phyloP scores from a whole-genome alignment of 2,329 filamentous ascomycete species.

The Microsporum audouinii region DNA sequence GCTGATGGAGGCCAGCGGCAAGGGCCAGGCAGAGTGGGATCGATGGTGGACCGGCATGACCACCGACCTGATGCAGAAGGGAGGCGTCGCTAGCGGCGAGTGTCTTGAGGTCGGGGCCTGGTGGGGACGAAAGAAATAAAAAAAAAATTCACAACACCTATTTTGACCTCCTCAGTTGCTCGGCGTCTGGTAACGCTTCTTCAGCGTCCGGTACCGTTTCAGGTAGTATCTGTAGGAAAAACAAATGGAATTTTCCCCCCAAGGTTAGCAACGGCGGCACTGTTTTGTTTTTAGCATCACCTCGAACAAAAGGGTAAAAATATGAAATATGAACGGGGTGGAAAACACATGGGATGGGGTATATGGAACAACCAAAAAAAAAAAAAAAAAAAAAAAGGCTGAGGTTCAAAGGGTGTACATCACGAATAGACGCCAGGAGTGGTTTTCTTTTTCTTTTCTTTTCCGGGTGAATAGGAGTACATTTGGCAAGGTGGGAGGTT shows the following conservation, averaged over 20 bases:
- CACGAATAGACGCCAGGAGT: neutral
- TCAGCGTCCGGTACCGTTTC: constrained; percentile 76
- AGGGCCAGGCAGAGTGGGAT: constrained; percentile 87
- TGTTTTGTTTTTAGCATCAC: neutral
- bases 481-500: neutral
- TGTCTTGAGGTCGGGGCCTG: constrained; percentile 60
- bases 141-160: neutral
- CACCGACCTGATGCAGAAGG: constrained; percentile 66
- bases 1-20: constrained; percentile 68
- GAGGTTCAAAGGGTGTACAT: neutral
- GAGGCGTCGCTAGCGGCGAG: constrained; percentile 69
- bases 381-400: neutral
- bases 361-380: neutral
- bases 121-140: constrained; percentile 48
- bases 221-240: constrained; percentile 63
- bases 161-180: constrained; percentile 15
- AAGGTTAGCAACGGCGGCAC: neutral
- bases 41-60: constrained; percentile 81
- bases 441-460: neutral
- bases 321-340: neutral
- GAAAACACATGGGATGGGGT: neutral
- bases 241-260: neutral
- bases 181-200: constrained; percentile 59
- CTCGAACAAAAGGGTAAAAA: neutral
- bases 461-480: neutral